Conservation (phyloP, 257 asterid species). For the Solanum verrucosum region DNA sequence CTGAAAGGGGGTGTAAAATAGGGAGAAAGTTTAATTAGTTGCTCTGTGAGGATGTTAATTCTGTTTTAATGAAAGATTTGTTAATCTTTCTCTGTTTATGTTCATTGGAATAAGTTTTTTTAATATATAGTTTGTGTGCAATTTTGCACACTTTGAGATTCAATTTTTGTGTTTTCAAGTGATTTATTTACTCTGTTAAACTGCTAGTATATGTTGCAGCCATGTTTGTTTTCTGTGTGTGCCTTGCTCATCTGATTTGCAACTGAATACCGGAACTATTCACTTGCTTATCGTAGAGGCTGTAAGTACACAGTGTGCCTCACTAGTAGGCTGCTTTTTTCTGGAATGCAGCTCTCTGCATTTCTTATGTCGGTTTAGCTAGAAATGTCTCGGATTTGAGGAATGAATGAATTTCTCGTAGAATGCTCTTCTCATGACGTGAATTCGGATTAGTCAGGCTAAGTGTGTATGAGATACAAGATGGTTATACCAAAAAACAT, state of each 20-base stretch:
- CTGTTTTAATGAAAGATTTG: conserved; percentile 1
- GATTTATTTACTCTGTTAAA: neutral
- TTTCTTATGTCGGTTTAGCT: neutral
- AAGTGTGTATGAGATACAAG: neutral
- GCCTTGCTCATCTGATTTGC: neutral
- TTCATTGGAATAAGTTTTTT: conserved; percentile 9
- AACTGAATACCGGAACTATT: neutral
- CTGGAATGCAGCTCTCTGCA: neutral
- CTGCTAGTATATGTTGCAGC: neutral
- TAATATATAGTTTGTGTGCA: neutral
- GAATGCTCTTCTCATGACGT: neutral
- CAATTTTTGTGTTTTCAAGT: neutral
- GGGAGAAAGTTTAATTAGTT: conserved; percentile 1
- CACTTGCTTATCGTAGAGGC: neutral
- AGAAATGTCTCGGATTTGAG: neutral
- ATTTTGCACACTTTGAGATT: neutral
- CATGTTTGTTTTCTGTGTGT: neutral
- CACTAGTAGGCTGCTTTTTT: neutral
- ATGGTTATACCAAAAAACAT: neutral
- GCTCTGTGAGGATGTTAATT: conserved; percentile 3
- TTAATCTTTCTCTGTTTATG: conserved; percentile 13
- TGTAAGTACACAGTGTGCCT: neutral
- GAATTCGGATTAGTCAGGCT: neutral
- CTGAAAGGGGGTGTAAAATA: neutral
- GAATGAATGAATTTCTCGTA: neutral